Evolutionary conservation across 192 early-diverging fungal species (phyloP), one percentile per base, ranked within the genome.

Genomic region (Backusella circina): DNA sequence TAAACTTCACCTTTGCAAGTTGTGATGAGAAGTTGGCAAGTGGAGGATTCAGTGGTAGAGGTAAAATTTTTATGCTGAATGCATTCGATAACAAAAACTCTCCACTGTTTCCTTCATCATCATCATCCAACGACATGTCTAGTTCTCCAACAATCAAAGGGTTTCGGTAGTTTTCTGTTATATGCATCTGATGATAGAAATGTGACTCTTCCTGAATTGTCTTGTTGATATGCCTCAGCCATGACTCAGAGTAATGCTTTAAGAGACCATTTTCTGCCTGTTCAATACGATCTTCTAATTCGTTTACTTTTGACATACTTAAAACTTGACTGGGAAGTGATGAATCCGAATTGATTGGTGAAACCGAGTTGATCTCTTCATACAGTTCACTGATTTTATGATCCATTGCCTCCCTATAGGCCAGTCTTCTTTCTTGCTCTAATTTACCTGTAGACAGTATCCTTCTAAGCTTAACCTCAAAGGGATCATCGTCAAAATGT

Each of bases 401-500:
- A 16, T 82, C 70, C 70, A 79, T 72, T 2, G 78, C 81, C 16
- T 61, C 71, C 37, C 79, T 75, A 16, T 75, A 80, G n/a, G 67
- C 57, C 13, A 83, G 23, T 9, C 81, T 65, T 12, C 74, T 36
- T 15, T 73, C 36, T 61, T 83, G 81, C 61, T 83, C 81, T 13
- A 44, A 12, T 9, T 50, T 23, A 12, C 81, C 78, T 15, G 75
- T 57, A 28, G 64, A 50, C 31, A 79, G 70, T 10, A 82, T 79
- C 8, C 44, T 32, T 3, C 77, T 68, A 15, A 84, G 38, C 31
- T 67, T 68, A 2, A 47, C 72, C 38, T 84, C 83, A 61, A 84
- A 78, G 7, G 83, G 83, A 50, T 79, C 78, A 36, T 84, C 83
- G 5, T 84, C 83, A 23, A 84, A 54, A 33, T 74, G 72, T 35